Percentiles rank a stretch among this genome's conserved stretches.
Evolutionary conservation across 1,284 basidiomycete species (phyloP).

Genomic region (Sporisorium graminicola): DNA sequence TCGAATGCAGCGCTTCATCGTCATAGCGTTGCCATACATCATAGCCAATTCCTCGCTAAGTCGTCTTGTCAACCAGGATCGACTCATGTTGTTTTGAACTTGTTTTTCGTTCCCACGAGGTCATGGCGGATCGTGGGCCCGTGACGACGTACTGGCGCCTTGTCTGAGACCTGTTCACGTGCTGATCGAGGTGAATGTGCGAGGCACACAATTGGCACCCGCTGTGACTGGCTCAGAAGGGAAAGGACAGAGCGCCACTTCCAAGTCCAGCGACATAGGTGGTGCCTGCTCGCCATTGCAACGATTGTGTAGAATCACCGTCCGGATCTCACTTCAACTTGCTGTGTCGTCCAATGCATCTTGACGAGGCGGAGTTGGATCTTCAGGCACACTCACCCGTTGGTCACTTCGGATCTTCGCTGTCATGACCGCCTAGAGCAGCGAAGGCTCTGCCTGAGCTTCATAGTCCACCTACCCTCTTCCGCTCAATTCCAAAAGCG

Average conservation of each 20-base stretch:
- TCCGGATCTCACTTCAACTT: constrained; percentile 1
- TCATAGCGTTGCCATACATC: constrained; percentile 13
- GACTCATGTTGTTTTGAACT: not conserved
- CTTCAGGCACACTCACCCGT: not conserved
- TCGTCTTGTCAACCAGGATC: constrained; percentile 26
- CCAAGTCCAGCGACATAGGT: not conserved
- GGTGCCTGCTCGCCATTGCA: not conserved
- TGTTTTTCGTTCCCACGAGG: constrained; percentile 15
- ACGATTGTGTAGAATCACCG: too few species aligned
- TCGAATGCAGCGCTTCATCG: constrained; percentile 14
- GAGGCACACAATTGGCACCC: not conserved
- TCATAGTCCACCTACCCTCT: too few species aligned
- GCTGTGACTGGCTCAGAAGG: not conserved
- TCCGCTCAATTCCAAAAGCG: not conserved
- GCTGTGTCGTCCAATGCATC: too few species aligned
- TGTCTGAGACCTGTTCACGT: constrained; percentile 3
- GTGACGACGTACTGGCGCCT: not conserved
- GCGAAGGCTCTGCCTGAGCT: too few species aligned
- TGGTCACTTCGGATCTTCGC: not conserved
- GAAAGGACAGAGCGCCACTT: not conserved
- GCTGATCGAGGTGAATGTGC: not conserved
- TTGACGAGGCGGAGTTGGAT: constrained; percentile 25
- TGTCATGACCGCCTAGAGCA: not conserved
- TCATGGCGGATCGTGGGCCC: not conserved
- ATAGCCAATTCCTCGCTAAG: constrained; percentile 8